Base-by-base conservation (phyloP, 2,329 filamentous ascomycete genomes). In the Waltergamsia citrina region DNA sequence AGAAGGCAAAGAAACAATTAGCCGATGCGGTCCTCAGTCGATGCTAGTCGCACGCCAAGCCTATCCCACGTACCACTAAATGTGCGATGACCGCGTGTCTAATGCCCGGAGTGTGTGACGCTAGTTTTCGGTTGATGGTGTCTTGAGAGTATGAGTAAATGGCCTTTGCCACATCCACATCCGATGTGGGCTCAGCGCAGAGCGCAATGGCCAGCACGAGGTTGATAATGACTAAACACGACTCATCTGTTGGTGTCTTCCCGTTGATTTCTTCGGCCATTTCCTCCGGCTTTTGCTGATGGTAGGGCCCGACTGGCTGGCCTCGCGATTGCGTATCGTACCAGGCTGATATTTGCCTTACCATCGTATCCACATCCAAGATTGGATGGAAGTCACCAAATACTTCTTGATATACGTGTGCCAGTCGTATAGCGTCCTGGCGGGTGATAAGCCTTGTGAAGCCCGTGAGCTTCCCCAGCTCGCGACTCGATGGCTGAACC, bases 201-300 rank as follows among this genome's bases (percentile, higher is more conserved):
- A 42, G 24, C 7, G 35, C 40, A 11, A 40, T 42, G 7, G 36
- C 38, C 14, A 38, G 32, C 5, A 33, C 36, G 5, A 41, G 32
- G 21, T 38, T 38, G n/a, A 40, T 18, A 16, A 40, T 33, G 11
- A 42, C 30, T 10, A 42, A 24, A 11, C n/a, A n/a, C n/a, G n/a
- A n/a, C n/a, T n/a, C n/a, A n/a, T n/a, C n/a, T n/a, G n/a, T n/a
- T n/a, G n/a, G n/a, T n/a, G n/a, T n/a, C n/a, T n/a, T n/a, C n/a
- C n/a, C n/a, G n/a, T 38, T 28, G 31, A 35, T 28, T 26, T 41
- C 40, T 9, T 38, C 34, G 5, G 29, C 32, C 18, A 27, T 19
- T 14, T 29, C 28, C 6, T 20, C 15, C 3, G 20, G 15, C 4
- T 27, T 11, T 12, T 10, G 18, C 19, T 22, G 24, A 9, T 14